Percentiles rank a stretch among this genome's conserved stretches.
These are phyloP conservation scores for Letharia lupina DNA, from an alignment of 495 filamentous ascomycete species.

Conservation along the genomic window DNA sequence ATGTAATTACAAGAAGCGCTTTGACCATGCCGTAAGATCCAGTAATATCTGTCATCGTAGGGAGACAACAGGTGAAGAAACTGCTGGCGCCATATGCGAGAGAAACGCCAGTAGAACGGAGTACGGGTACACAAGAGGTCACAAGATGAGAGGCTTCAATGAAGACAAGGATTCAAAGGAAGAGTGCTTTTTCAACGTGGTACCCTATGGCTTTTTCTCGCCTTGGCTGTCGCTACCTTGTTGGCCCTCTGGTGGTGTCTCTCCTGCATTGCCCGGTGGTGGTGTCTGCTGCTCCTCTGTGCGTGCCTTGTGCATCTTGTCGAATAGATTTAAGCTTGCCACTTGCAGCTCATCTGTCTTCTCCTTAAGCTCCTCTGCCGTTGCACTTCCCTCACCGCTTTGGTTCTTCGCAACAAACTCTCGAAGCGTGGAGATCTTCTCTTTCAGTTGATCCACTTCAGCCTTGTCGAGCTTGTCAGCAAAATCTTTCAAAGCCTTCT, in stretches of 20 bases:
- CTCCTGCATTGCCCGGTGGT: slow-evolving; percentile 31
- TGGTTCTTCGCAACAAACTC: slow-evolving; percentile 94
- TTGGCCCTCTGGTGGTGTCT: slow-evolving; percentile 23
- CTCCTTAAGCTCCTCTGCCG: slow-evolving; percentile 86
- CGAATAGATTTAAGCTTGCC: slow-evolving; percentile 91
- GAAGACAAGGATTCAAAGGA: not conserved
- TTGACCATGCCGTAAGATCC: slow-evolving; percentile 15
- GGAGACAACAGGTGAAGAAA: slow-evolving; percentile 19
- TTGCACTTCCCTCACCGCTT: slow-evolving; percentile 76
- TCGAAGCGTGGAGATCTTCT: slow-evolving; percentile 85
- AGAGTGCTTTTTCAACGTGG: slow-evolving; percentile 11
- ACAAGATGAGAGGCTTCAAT: slow-evolving; percentile 14
- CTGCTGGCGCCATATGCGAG: not conserved
- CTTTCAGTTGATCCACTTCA: slow-evolving; percentile 81
- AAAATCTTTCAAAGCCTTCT: slow-evolving; percentile 96
- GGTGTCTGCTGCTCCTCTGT: slow-evolving; percentile 54
- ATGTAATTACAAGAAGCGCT: slow-evolving; percentile 26
- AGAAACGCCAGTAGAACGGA: slow-evolving; percentile 18
- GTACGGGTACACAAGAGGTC: slow-evolving; percentile 21
- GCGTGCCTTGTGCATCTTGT: slow-evolving; percentile 99
- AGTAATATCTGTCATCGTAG: slow-evolving; percentile 11
- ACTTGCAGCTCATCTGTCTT: slow-evolving; percentile 97
- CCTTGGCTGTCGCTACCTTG: slow-evolving; percentile 37
- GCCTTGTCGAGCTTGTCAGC: slow-evolving; percentile 94
- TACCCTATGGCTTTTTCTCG: slow-evolving; percentile 74